Evolutionary conservation across 1,284 basidiomycete genomes (phyloP).

Genomic region (Melampsora larici-populina): DNA sequence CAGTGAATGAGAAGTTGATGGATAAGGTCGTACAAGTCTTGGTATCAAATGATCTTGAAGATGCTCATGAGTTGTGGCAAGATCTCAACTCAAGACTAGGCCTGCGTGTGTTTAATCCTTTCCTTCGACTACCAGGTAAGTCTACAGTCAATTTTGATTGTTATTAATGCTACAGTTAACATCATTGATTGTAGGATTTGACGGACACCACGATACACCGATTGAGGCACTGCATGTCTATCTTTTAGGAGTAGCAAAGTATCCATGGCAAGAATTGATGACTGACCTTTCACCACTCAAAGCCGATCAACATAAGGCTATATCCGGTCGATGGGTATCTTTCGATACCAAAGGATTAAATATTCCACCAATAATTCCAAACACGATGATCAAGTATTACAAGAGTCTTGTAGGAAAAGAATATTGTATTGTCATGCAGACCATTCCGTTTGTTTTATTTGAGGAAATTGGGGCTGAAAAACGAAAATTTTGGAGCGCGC

Average conservation of each 20-base stretch:
- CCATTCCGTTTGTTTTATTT: conserved; percentile 55
- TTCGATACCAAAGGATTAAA: conserved; percentile 48
- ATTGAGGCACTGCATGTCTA: no score
- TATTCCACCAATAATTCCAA: conserved; percentile 47
- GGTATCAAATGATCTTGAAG: not conserved
- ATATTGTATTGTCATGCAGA: conserved; percentile 54
- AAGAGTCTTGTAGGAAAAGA: conserved; percentile 54
- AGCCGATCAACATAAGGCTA: no score
- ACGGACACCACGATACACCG: no score
- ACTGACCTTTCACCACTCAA: no score
- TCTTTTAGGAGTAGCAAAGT: no score
- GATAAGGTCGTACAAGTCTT: not conserved
- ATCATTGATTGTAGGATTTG: conserved; percentile 48
- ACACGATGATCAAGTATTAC: conserved; percentile 52
- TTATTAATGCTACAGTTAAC: not conserved
- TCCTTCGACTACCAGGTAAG: not conserved
- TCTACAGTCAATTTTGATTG: not conserved
- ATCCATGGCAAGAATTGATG: no score
- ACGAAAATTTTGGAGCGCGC: conserved; percentile 53
- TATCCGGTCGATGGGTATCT: not conserved
- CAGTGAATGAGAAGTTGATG: not conserved
- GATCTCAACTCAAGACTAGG: not conserved
- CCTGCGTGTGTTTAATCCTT: not conserved
- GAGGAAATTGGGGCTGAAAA: conserved; percentile 48
- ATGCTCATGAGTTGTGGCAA: not conserved